Base-by-base conservation (phyloP, 495 filamentous ascomycete genomes). In the Podospora tetraspora region DNA sequence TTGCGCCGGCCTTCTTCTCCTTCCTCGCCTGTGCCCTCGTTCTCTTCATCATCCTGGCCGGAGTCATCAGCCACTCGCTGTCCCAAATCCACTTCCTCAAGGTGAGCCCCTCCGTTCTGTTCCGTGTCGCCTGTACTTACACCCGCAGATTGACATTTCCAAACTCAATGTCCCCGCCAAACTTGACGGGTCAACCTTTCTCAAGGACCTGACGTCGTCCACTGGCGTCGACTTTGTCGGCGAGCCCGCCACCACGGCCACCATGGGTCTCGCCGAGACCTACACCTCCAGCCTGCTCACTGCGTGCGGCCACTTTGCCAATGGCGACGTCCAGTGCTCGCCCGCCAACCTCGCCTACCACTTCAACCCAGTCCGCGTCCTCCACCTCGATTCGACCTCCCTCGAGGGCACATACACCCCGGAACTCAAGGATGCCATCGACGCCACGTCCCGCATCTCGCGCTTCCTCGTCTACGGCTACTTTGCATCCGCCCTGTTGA, bases 271-370 rank as follows among this genome's bases (percentile, higher is more conserved):
- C 62, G 70, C 77, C 6, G 30, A 65, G n/a, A 71, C 58, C 23
- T 79, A 77, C 67, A 75, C 71, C 37, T 64, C 80, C 59, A 70
- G 70, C 25, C 72, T 81, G 11, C 66, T 81, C 57, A 77, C 79
- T 10, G 63, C 75, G 8, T 81, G 79, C 66, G 72, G 68, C 13
- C 68, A 70, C n/a, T 70, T 70, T 21, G 58, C 69, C 59, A 68
- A 71, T 22, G 70, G 69, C 8, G 59, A 63, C 43, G 29, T 71
- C 13, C 61, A 68, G 5, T 82, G 80, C 75, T 59, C 68, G 16
- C 11, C 64, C 11, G 71, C 78, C 2, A 52, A 62, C 21, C 43
- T 79, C 63, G 76, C 76, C 37, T 79, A 73, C 61, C 67, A 24
- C 63, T 82, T 81, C 67, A 68, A 76, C 66, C 79, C 79, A 4